Conservation (phyloP, 495 filamentous ascomycete species). For the Parathielavia hyrcaniae region DNA sequence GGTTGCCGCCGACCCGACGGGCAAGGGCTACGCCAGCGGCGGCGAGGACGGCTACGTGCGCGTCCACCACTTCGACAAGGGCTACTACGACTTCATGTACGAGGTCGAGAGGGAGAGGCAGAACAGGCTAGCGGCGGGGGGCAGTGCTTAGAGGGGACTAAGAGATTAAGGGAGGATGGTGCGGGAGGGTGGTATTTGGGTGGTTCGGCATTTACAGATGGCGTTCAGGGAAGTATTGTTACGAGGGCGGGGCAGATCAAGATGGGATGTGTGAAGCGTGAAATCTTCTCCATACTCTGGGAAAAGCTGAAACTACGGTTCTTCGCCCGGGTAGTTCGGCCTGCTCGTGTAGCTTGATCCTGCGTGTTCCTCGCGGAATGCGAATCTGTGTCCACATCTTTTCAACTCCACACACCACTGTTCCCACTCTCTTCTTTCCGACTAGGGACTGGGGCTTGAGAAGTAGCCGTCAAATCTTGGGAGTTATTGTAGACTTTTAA, state of each 20-base stretch:
- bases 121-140: slow-evolving; percentile 24
- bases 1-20: slow-evolving; percentile 80
- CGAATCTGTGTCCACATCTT: background rate
- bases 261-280: slow-evolving; percentile 4
- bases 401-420: too few relatives aligned
- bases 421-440: background rate
- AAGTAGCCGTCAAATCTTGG: too few relatives aligned
- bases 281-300: background rate
- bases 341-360: slow-evolving; percentile 12
- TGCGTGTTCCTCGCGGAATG: slow-evolving; percentile 4
- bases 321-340: slow-evolving; percentile 12
- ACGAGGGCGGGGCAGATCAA: slow-evolving; percentile 16
- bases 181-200: background rate
- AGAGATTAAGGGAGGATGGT: background rate
- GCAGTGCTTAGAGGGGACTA: slow-evolving; percentile 1
- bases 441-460: too few relatives aligned
- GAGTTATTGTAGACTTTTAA: too few relatives aligned
- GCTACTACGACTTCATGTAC: slow-evolving; percentile 97
- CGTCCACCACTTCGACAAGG: slow-evolving; percentile 96
- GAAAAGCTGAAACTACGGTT: slow-evolving; percentile 6
- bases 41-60: slow-evolving; percentile 98
- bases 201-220: slow-evolving; percentile 25
- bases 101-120: slow-evolving; percentile 77
- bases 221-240: slow-evolving; percentile 24
- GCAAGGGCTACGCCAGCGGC: slow-evolving; percentile 85